Evolutionary conservation across 495 filamentous ascomycete genomes (phyloP), one percentile per base, ranked within the genome.

Genomic region (Lasiosphaeria ovina): DNA sequence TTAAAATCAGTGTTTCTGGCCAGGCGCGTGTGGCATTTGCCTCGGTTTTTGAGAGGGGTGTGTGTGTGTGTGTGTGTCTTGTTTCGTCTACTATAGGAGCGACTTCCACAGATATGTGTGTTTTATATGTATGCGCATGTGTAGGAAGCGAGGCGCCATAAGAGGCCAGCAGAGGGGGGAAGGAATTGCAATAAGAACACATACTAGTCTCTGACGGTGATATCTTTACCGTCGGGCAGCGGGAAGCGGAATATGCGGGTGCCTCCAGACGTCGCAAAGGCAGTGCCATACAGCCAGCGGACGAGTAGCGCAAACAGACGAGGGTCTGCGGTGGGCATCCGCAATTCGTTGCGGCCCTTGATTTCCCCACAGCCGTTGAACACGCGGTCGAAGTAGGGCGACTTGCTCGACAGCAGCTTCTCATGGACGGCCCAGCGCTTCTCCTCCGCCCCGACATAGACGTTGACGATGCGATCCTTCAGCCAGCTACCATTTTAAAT

Each of bases 221-320:
- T 14, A 0, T 49, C 45, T 2, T 57, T 34, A 5, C 24, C 57
- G 6, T 69, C 64, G 0, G 70, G 70, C n/a, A 35, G 35, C 47
- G 42, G 8, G 49, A 64, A 68, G 11, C 54, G 54, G 17, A 66
- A 69, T n/a, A 63, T 49, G 0, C 59, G 53, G 5, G 51, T 34
- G 3, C 62, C 62, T 11, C 55, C 51, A 2, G 53, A 44, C 34
- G 48, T 60, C 10, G 54, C 60, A 6, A 63, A 56, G 33, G 69
- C 58, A 5, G 67, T 70, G 55, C 66, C 66, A 57, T 72, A 72
- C 3, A 72, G 56, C 69, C 69, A 72, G 57, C 61, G 62, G 34
- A 72, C 50, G 9, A 72, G 50, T 24, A 70, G 51, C 10, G 52
- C 59, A 44, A 72, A 72, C 1, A 68, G 58, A 24, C 62, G 64